These are phyloP conservation scores for Mycosarcoma maydis DNA, from an alignment of 1,284 basidiomycete species.

Conservation along the genomic window DNA sequence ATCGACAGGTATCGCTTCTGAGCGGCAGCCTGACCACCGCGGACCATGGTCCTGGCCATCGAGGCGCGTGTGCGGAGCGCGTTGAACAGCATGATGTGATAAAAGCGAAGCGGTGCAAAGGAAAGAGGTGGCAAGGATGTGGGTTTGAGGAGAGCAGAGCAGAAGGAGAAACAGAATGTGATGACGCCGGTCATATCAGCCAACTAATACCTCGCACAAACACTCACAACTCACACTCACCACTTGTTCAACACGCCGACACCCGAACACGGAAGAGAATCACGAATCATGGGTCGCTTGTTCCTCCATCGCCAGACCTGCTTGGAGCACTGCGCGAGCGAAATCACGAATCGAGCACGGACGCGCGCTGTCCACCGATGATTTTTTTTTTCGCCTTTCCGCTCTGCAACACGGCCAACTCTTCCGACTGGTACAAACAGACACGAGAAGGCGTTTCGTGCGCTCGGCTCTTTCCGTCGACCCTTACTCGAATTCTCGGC, in stretches of 20 bases:
- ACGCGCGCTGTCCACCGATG: constrained; percentile 5
- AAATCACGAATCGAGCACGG: constrained; percentile 4
- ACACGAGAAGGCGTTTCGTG: constrained; percentile 5
- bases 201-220: too few relatives aligned
- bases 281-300: too few relatives aligned
- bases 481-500: constrained; percentile 11
- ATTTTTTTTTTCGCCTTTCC: constrained; percentile 3
- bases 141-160: neutral
- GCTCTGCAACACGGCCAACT: neutral
- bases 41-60: constrained; percentile 50
- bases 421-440: constrained; percentile 1
- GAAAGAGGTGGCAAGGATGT: constrained; percentile 1
- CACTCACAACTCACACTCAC: constrained; percentile 2
- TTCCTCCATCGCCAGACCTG: too few relatives aligned
- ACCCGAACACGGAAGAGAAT: constrained; percentile 3
- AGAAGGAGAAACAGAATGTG: neutral
- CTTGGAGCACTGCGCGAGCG: too few relatives aligned
- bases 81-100: constrained; percentile 45
- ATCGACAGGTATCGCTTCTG: constrained; percentile 95
- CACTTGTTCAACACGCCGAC: constrained; percentile 5
- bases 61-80: constrained; percentile 54
- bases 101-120: neutral
- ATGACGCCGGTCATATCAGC: too few relatives aligned
- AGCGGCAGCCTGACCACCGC: constrained; percentile 35
- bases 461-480: constrained; percentile 30